Evolutionary conservation across 2,329 filamentous ascomycete species (phyloP).

Genomic region (Aureobasidium uvarum): DNA sequence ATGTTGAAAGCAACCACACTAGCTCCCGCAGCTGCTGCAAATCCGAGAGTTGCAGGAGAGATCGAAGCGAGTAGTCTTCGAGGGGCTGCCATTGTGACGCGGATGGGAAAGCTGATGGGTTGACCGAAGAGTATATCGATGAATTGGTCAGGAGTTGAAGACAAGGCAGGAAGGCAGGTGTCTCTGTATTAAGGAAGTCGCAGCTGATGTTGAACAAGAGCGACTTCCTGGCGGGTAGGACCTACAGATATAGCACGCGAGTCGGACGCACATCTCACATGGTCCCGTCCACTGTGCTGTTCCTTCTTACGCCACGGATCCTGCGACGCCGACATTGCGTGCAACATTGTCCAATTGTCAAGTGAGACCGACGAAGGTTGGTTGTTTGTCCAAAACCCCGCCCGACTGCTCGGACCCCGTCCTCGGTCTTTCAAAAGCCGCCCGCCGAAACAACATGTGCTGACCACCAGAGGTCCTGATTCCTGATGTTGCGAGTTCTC

Average conservation of each 20-base stretch:
- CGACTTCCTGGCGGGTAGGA: background rate
- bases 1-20: constrained; percentile 6
- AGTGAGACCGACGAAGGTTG: background rate
- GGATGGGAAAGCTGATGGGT: no score
- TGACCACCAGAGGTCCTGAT: background rate
- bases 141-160: no score
- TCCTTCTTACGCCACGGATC: background rate
- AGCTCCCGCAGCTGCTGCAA: constrained; percentile 11
- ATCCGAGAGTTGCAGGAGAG: constrained; percentile 8
- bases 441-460: background rate
- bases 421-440: constrained; percentile 4
- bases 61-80: constrained; percentile 15
- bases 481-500: background rate
- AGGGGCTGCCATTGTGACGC: constrained; percentile 7
- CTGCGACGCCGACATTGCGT: background rate
- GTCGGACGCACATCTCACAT: background rate
- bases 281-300: background rate
- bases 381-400: constrained; percentile 5
- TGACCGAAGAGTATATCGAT: no score
- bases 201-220: constrained; percentile 6
- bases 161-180: constrained; percentile 51
- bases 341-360: background rate
- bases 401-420: background rate
- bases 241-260: background rate
- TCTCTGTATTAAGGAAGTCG: background rate